phyloP scores from a whole-genome alignment of 108 stramenopile species.

The Chaetoceros muelleri region DNA sequence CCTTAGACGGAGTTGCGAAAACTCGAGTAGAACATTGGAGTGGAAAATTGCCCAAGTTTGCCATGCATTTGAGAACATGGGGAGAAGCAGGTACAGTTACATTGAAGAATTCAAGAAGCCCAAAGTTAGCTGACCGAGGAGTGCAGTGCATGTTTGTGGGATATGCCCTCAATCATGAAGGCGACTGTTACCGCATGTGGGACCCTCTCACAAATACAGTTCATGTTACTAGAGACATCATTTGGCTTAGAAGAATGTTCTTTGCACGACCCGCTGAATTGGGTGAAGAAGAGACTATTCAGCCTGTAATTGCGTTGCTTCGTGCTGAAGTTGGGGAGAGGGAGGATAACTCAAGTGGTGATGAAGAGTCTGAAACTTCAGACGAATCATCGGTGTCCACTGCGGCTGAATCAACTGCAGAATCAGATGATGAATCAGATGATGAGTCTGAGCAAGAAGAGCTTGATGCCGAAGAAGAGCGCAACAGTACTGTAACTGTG shows the following conservation, averaged over 20 bases:
- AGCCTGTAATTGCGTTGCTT: no score
- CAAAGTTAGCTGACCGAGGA: conserved; percentile 15
- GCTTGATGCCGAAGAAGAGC: not conserved
- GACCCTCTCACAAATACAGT: conserved; percentile 11
- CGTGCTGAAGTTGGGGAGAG: not conserved
- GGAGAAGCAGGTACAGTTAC: conserved; percentile 12
- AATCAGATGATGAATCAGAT: conserved; percentile 1
- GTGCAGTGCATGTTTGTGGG: conserved; percentile 17
- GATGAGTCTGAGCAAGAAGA: conserved; percentile 2
- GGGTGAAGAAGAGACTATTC: no score
- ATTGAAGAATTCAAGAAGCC: not conserved
- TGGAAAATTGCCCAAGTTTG: conserved; percentile 6
- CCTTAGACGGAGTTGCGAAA: conserved; percentile 3
- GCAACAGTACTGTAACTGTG: no score
- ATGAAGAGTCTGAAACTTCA: not conserved
- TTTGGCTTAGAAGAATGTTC: conserved; percentile 25
- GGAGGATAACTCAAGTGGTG: not conserved
- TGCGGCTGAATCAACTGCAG: not conserved
- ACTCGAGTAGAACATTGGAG: conserved; percentile 10
- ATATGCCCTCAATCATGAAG: conserved; percentile 3
- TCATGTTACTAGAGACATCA: conserved; percentile 13
- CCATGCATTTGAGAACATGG: conserved; percentile 10
- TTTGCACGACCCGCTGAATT: no score
- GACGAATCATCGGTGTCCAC: not conserved
- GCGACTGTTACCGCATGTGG: conserved; percentile 17